Base-by-base conservation (phyloP, 2,329 filamentous ascomycete species). In the Alternaria triticina region DNA sequence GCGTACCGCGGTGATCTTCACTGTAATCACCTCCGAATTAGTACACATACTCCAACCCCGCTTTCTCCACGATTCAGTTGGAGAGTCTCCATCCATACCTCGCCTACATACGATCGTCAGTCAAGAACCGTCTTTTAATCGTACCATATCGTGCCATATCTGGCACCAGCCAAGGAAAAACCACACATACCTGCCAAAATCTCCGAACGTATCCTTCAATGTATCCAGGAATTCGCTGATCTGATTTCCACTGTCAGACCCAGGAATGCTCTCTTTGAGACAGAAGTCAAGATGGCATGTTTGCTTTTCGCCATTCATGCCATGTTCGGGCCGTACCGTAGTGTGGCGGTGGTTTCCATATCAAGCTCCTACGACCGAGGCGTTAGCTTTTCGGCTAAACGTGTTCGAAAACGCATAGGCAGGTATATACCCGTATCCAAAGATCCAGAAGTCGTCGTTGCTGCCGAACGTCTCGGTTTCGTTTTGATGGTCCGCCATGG, bases 281-380 rank as follows among this genome's bases (percentile, higher is more conserved):
- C 6, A 4, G 5, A 20, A 7, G 11, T 33, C 12, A n/a, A 5
- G 10, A 23, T 33, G n/a, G 17, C 12, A 7, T 23, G 28, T 51
- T 51, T 51, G 49, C 49, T 52, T 52, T 17, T 52, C 17, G 20
- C 20, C 11, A 36, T 25, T 22, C 20, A 54, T 52, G 64, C 23
- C 20, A 25, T 27, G 52, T 27, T 54, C 25, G 47, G 47, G 49
- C 47, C 36, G 51, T 90, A 97, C 95, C 95, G 79, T 91, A 97
- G 78, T 97, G 92, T 70, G 96, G 96, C 65, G 96, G 96, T 60
- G 96, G 95, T 80, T 98, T 99, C 94, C 94, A 99, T 74, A 99
- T 97, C 78, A 99, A 83, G 79, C 94, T 97, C 82, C 95, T 96
- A 40, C 15, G 45, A 28, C 30, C 54, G 28, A 46, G n/a, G 50